Evolutionary conservation across 176 grass and related monocot species (phyloP), one percentile per base, ranked within the genome.

Genomic region (Oryza meyeriana): DNA sequence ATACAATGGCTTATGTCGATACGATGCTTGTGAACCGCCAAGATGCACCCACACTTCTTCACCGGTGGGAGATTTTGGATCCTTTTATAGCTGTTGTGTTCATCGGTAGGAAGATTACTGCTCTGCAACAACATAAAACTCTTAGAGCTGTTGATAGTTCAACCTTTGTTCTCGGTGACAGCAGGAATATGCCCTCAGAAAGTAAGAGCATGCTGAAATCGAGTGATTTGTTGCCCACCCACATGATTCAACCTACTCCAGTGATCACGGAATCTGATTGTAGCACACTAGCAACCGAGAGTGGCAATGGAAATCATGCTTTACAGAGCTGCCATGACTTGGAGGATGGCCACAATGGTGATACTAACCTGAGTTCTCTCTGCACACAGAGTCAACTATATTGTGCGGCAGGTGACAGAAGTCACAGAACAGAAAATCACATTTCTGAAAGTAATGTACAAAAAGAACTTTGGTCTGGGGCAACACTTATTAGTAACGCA

Each of bases 51-150:
- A 83, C 92, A 29, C 88, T 93, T 75, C 88, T 90, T 62, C 81
- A 90, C 62, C 88, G 90, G 38, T 98, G 95, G 95, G 77, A 93
- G 68, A 85, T 98, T 77, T 82, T 98, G 50, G 95, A 98, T 80
- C 95, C 95, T 79, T 98, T 98, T 78, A 66, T 98, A 50, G 88
- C 92, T 28, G 90, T 98, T 11, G 88, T 92, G 42, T 95, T 78
- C 59, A 91, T 98, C 11, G 78, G 83, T 72, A 90, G 87, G 77
- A 98, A 98, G 89, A 86, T 98, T 80, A 87, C 88, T 67, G 88
- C 86, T 41, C 89, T 95, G 38, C 89, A 86, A 80, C 86, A 94
- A 28, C 79, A 66, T 44, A 87, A 81, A 73, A 82, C 88, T 40
- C 50, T 98, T 41, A 91, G 86, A 87, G 92, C 88, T 83, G 84